phyloP scores from a whole-genome alignment of 345 rosid genomes.

The Nephelium lappaceum region DNA sequence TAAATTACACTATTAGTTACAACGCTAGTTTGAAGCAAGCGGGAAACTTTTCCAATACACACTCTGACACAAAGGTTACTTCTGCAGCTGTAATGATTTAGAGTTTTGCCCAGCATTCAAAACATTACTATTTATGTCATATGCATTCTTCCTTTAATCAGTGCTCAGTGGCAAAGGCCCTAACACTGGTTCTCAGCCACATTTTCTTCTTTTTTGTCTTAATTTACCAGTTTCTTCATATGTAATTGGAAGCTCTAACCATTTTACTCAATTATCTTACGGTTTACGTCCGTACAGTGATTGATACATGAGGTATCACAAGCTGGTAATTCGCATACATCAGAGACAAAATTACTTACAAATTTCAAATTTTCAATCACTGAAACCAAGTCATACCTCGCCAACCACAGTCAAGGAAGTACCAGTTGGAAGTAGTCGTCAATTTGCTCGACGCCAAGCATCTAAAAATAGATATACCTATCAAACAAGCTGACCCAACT shows the following conservation, averaged over 20 bases:
- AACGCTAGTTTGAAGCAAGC: neutral
- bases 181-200: neutral
- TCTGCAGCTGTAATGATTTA: neutral
- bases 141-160: neutral
- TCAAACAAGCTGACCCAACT: conserved; percentile 22
- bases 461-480: conserved; percentile 46
- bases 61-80: neutral
- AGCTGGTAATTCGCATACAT: neutral
- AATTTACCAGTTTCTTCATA: neutral
- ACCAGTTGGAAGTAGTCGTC: conserved; percentile 91
- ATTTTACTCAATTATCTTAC: neutral
- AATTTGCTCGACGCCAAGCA: conserved; percentile 95
- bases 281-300: no score
- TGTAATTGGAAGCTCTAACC: neutral
- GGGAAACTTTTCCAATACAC: neutral
- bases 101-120: neutral
- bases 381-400: conserved; percentile 59
- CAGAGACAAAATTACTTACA: neutral
- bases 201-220: neutral
- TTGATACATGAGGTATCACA: neutral
- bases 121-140: neutral
- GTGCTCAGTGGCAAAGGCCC: neutral
- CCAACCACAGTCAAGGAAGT: conserved; percentile 93
- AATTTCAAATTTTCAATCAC: neutral
- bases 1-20: neutral